Evolutionary conservation across 2,329 filamentous ascomycete species (phyloP).

Genomic region (Fusarium paranaense): DNA sequence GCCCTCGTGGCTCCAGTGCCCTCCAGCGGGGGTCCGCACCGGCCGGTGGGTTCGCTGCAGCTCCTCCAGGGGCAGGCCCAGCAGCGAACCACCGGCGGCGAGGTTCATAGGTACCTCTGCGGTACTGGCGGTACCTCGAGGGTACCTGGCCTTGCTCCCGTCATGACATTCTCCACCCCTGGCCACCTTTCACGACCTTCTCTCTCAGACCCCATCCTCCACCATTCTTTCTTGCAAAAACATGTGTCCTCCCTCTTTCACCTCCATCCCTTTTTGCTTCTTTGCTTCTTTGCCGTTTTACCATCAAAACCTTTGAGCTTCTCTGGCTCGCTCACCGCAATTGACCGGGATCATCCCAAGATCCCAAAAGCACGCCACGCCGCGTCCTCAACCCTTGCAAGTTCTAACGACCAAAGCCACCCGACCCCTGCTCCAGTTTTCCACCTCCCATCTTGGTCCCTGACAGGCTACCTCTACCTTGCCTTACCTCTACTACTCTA

Average conservation of each 20-base stretch:
- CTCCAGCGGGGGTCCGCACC: not conserved
- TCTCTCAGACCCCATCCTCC: slow-evolving; percentile 11
- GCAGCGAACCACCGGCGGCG: slow-evolving; percentile 21
- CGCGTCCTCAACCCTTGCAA: slow-evolving; percentile 39
- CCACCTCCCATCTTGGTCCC: slow-evolving; percentile 35
- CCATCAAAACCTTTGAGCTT: not conserved
- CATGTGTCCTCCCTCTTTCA: slow-evolving; percentile 1
- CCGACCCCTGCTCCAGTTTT: slow-evolving; percentile 43
- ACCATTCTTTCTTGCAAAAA: slow-evolving; percentile 21
- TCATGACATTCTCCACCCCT: not conserved
- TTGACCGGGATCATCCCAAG: slow-evolving; percentile 28
- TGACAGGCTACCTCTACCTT: slow-evolving; percentile 30
- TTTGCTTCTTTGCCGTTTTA: not conserved
- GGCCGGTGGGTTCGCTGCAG: slow-evolving; percentile 16
- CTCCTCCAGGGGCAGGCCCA: slow-evolving; percentile 26
- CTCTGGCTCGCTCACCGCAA: slow-evolving; percentile 15
- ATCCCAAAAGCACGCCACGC: slow-evolving; percentile 43
- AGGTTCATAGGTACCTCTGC: not conserved
- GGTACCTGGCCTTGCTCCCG: slow-evolving; percentile 1
- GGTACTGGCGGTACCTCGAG: not conserved
- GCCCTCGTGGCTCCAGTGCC: slow-evolving; percentile 24
- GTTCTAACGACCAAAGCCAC: slow-evolving; percentile 40
- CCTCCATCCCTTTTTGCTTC: not conserved
- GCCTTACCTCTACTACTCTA: slow-evolving; percentile 16
- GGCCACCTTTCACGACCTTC: not conserved